phyloP scores from a whole-genome alignment of 371 early-diverging fungal species.

The Umbelopsis sp. region DNA sequence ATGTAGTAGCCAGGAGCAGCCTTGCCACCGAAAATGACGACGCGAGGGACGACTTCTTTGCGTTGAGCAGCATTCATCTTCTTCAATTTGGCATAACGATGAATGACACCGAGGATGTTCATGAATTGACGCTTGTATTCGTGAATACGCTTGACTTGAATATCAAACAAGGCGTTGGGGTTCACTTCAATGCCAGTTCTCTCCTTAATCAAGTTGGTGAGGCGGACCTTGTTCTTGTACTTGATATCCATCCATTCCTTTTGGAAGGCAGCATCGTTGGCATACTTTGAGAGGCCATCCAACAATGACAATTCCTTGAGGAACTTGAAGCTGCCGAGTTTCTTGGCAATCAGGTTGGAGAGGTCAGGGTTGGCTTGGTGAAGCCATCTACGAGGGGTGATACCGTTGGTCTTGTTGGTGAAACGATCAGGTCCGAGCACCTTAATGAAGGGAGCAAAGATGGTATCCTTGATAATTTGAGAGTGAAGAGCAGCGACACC shows the following conservation, averaged over 20 bases:
- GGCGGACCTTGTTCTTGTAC: constrained; percentile 81
- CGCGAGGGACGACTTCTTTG: constrained; percentile 72
- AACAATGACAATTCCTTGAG: constrained; percentile 63
- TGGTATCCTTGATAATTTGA: constrained; percentile 75
- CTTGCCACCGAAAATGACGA: constrained; percentile 82
- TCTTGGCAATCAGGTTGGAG: constrained; percentile 75
- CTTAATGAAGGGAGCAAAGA: constrained; percentile 87
- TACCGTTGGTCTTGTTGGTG: constrained; percentile 92
- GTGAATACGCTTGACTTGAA: constrained; percentile 95
- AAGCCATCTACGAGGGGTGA: constrained; percentile 92
- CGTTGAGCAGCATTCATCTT: constrained; percentile 65
- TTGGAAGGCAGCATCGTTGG: constrained; percentile 72
- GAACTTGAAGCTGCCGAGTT: constrained; percentile 75
- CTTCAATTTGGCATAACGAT: constrained; percentile 84
- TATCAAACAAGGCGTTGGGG: constrained; percentile 87
- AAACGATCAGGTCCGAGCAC: constrained; percentile 86
- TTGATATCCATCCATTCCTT: constrained; percentile 85
- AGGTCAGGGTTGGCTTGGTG: constrained; percentile 91
- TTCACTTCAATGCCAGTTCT: constrained; percentile 70
- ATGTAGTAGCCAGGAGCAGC: constrained; percentile 95
- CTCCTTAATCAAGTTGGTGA: constrained; percentile 77
- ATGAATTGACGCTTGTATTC: constrained; percentile 97
- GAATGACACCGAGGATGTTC: constrained; percentile 91
- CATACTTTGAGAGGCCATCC: constrained; percentile 58
- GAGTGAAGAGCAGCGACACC: constrained; percentile 94